These are phyloP conservation scores for Austroboletus niveus DNA, from an alignment of 1,284 basidiomycete genomes.

Conservation along the genomic window DNA sequence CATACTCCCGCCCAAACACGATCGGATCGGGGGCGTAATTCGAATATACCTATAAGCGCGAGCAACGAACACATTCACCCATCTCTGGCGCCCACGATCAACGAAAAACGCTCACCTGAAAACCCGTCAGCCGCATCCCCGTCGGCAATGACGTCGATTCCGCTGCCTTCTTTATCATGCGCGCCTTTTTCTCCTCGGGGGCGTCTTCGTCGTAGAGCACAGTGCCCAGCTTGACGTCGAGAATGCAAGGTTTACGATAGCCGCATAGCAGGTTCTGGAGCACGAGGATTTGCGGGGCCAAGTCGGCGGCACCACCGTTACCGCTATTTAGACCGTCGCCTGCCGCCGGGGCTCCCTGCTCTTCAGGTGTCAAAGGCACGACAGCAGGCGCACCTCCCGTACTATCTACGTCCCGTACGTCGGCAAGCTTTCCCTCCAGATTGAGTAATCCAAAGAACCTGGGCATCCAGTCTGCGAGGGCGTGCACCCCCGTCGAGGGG, in stretches of 20 bases:
- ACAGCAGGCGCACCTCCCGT: slow-evolving; percentile 32
- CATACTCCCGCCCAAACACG: slow-evolving; percentile 75
- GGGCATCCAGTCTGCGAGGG: slow-evolving; percentile 60
- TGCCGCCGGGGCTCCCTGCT: background rate
- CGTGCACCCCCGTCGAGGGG: slow-evolving; percentile 7
- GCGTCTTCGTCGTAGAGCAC: slow-evolving; percentile 75
- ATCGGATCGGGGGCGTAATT: slow-evolving; percentile 52
- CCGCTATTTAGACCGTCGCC: background rate
- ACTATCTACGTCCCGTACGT: background rate
- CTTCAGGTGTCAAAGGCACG: slow-evolving; percentile 1
- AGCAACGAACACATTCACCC: background rate
- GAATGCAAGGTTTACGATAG: slow-evolving; percentile 80
- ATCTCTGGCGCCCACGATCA: background rate
- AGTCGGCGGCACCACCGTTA: background rate
- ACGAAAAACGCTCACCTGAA: slow-evolving; percentile 59
- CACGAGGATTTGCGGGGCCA: slow-evolving; percentile 66
- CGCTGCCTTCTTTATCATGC: slow-evolving; percentile 74
- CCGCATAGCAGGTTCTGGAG: slow-evolving; percentile 79
- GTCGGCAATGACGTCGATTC: slow-evolving; percentile 73
- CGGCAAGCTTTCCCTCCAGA: slow-evolving; percentile 59
- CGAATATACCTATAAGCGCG: slow-evolving; percentile 67
- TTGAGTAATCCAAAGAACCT: slow-evolving; percentile 75
- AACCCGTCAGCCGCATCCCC: slow-evolving; percentile 85
- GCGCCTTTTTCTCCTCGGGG: slow-evolving; percentile 69
- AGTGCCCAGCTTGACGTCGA: slow-evolving; percentile 93